phyloP scores from a whole-genome alignment of 2,329 filamentous ascomycete species.

The Knoxdaviesia proteae region DNA sequence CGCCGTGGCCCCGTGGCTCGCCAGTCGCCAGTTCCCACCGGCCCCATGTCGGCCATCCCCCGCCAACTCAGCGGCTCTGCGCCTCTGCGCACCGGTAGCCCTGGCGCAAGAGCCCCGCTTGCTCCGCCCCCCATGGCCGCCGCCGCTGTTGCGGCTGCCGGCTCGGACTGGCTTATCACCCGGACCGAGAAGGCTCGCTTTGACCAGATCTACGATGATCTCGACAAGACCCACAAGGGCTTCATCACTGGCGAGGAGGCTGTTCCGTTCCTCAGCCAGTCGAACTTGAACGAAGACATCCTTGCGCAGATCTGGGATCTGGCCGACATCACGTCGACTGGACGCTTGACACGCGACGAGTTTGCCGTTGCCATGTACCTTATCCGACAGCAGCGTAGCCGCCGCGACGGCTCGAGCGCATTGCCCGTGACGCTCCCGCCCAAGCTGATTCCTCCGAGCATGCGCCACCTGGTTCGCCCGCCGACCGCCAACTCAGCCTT shows the following conservation, averaged over 20 bases:
- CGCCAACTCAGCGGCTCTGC: slow-evolving; percentile 60
- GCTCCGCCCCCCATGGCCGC: slow-evolving; percentile 19
- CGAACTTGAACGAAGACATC: slow-evolving; percentile 68
- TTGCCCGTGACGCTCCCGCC: slow-evolving; percentile 61
- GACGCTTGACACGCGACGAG: slow-evolving; percentile 67
- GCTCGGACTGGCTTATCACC: slow-evolving; percentile 58
- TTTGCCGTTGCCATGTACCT: slow-evolving; percentile 97
- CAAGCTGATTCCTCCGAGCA: slow-evolving; percentile 66
- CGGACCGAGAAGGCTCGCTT: slow-evolving; percentile 72
- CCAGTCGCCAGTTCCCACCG: slow-evolving; percentile 27
- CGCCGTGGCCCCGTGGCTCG: slow-evolving; percentile 32
- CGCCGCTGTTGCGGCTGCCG: slow-evolving; percentile 18
- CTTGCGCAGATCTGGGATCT: slow-evolving; percentile 95
- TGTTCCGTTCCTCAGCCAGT: slow-evolving; percentile 84
- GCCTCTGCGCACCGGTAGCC: slow-evolving; percentile 40
- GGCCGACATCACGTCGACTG: slow-evolving; percentile 79
- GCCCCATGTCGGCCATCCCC: slow-evolving; percentile 48
- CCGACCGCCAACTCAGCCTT: slow-evolving; percentile 32
- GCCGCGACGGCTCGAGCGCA: slow-evolving; percentile 35
- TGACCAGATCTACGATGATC: slow-evolving; percentile 62
- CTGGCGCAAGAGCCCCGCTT: slow-evolving; percentile 29
- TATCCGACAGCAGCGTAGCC: slow-evolving; percentile 71
- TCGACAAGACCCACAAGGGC: slow-evolving; percentile 65
- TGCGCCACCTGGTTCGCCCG: slow-evolving; percentile 43
- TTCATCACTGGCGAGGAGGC: slow-evolving; percentile 88